These are phyloP conservation scores for Macrolepiota dolichaula DNA, from an alignment of 768 basidiomycete species.

Conservation along the genomic window DNA sequence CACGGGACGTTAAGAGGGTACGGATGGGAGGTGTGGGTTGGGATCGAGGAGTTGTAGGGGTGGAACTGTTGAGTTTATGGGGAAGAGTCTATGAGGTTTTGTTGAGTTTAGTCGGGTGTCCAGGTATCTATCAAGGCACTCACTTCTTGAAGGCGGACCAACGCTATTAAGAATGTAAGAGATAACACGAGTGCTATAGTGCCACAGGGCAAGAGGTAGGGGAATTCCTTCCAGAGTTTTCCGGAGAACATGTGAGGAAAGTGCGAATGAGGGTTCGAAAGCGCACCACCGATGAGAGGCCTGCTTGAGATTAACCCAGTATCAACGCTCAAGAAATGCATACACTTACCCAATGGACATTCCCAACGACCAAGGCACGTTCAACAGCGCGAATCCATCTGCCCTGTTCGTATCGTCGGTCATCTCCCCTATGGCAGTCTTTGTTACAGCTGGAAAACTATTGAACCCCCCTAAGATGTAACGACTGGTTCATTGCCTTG, in stretches of 20 bases:
- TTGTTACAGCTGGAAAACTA: constrained; percentile 50
- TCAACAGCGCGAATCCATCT: no score
- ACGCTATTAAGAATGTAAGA: constrained; percentile 28
- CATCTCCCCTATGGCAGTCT: constrained; percentile 42
- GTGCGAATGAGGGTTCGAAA: constrained; percentile 43
- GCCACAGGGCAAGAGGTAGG: no score
- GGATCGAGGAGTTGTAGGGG: no score
- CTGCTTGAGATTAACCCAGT: constrained; percentile 20
- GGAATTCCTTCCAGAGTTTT: no score
- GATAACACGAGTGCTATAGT: no score
- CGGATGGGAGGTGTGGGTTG: no score
- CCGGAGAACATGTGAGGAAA: constrained; percentile 44
- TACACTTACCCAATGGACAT: constrained; percentile 33
- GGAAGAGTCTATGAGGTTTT: no score
- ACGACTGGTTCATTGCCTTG: constrained; percentile 15
- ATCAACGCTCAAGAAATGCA: neutral
- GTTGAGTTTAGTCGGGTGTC: no score
- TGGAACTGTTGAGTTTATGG: no score
- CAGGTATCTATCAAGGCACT: no score
- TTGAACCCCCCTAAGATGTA: constrained; percentile 58
- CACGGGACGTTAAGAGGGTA: no score
- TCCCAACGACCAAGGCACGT: constrained; percentile 37
- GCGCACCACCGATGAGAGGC: constrained; percentile 47
- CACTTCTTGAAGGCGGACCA: constrained; percentile 40
- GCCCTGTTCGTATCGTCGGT: no score